A percentile compares a stretch with the other conserved stretches of the same genome.
phyloP scores from a whole-genome alignment of 1,284 basidiomycete species.

The Leccinum griseonigrum region DNA sequence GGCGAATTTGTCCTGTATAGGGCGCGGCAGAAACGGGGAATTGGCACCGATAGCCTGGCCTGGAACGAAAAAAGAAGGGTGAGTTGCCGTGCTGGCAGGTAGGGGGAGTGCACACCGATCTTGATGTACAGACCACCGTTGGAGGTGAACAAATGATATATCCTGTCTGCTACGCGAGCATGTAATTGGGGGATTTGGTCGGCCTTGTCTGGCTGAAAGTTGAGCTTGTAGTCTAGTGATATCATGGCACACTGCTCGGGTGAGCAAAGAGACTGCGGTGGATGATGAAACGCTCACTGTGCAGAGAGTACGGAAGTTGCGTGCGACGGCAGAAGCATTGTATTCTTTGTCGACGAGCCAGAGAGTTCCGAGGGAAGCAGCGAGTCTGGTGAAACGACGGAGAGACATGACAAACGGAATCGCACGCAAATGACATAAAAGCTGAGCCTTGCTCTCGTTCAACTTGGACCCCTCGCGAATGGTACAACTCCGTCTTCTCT shows the following conservation, averaged over 20 bases:
- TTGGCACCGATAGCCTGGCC: conserved; percentile 83
- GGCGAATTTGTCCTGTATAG: conserved; percentile 79
- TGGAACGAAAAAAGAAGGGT: conserved; percentile 13
- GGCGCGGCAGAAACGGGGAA: conserved; percentile 75
- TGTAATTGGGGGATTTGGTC: too few relatives aligned
- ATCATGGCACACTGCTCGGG: conserved; percentile 55
- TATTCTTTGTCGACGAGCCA: conserved; percentile 59
- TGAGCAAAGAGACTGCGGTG: background rate
- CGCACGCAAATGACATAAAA: too few relatives aligned
- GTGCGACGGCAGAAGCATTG: conserved; percentile 64
- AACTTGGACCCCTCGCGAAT: too few relatives aligned
- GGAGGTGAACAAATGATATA: conserved; percentile 70
- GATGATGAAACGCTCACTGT: conserved; percentile 52
- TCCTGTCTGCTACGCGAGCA: conserved; percentile 78
- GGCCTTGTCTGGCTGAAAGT: too few relatives aligned
- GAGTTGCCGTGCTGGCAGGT: background rate
- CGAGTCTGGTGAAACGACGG: too few relatives aligned
- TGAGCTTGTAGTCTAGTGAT: conserved; percentile 79
- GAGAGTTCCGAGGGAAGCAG: conserved; percentile 44
- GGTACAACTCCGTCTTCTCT: too few relatives aligned
- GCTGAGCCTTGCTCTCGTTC: too few relatives aligned
- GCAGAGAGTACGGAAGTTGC: conserved; percentile 64
- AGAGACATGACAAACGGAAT: too few relatives aligned
- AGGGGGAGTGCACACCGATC: conserved; percentile 58
- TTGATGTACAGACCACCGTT: conserved; percentile 95